Conservation (phyloP, 2,329 filamentous ascomycete species). For the Neonectria magnoliae region DNA sequence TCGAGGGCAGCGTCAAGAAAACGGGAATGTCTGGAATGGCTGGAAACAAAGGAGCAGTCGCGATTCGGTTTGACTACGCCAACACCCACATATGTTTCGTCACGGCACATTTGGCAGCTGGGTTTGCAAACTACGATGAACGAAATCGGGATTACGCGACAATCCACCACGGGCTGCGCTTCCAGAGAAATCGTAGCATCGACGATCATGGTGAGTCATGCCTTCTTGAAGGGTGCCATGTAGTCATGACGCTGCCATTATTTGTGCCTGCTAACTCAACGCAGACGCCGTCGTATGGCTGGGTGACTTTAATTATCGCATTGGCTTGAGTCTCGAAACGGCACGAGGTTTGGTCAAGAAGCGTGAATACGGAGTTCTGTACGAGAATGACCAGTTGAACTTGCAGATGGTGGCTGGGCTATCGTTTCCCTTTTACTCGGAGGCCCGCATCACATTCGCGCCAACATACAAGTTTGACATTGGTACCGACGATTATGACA, state of each 20-base stretch:
- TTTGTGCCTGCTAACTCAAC: constrained; percentile 34
- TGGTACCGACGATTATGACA: constrained; percentile 89
- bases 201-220: constrained; percentile 78
- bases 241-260: not conserved
- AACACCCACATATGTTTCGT: constrained; percentile 95
- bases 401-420: constrained; percentile 95
- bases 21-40: constrained; percentile 94
- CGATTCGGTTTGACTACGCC: constrained; percentile 93
- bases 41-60: constrained; percentile 97
- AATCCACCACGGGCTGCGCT: constrained; percentile 86
- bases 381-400: constrained; percentile 95
- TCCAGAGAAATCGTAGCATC: constrained; percentile 90
- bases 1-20: constrained; percentile 96
- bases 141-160: constrained; percentile 92
- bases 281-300: constrained; percentile 88
- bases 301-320: constrained; percentile 98
- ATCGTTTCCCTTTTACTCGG: constrained; percentile 91
- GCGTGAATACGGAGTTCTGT: constrained; percentile 79
- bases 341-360: constrained; percentile 79
- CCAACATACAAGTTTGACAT: constrained; percentile 98
- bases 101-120: constrained; percentile 94
- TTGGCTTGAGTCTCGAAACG: constrained; percentile 82
- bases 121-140: constrained; percentile 97
- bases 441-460: constrained; percentile 85
- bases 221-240: not conserved